These are phyloP conservation scores for Primulina tabacum DNA, from an alignment of 257 asterid species.

Conservation along the genomic window DNA sequence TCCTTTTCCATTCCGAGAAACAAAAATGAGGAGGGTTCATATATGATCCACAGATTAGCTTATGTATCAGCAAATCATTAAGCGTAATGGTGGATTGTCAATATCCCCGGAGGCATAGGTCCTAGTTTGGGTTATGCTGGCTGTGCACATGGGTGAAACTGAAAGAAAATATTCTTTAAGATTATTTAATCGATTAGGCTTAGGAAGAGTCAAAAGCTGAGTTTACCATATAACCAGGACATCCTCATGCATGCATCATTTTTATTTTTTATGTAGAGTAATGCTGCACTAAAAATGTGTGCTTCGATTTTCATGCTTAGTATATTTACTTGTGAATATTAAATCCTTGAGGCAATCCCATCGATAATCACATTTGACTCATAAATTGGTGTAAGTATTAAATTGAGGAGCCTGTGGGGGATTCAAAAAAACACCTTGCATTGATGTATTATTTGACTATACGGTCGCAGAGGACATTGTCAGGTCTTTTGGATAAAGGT, in stretches of 20 bases:
- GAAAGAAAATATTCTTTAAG: neutral
- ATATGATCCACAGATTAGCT: too few species aligned
- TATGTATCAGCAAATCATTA: too few species aligned
- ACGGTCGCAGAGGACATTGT: neutral
- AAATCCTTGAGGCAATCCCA: neutral
- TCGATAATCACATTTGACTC: neutral
- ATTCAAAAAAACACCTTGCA: neutral
- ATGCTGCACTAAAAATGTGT: neutral
- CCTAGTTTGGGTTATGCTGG: too few species aligned
- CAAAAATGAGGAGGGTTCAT: neutral
- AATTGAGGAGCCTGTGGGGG: neutral
- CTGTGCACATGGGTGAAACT: too few species aligned
- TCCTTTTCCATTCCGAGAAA: neutral
- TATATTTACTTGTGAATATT: neutral
- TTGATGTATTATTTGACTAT: neutral
- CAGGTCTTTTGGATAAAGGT: neutral
- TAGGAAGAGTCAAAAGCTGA: neutral
- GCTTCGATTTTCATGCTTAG: neutral
- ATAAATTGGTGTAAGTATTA: neutral
- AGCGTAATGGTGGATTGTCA: too few species aligned
- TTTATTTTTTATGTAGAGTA: neutral
- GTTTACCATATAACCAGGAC: neutral
- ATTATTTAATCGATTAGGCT: neutral
- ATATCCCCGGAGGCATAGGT: too few species aligned
- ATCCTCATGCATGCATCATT: neutral